Evolutionary conservation across 176 grass and related monocot genomes (phyloP).

Genomic region (Eleusine indica): DNA sequence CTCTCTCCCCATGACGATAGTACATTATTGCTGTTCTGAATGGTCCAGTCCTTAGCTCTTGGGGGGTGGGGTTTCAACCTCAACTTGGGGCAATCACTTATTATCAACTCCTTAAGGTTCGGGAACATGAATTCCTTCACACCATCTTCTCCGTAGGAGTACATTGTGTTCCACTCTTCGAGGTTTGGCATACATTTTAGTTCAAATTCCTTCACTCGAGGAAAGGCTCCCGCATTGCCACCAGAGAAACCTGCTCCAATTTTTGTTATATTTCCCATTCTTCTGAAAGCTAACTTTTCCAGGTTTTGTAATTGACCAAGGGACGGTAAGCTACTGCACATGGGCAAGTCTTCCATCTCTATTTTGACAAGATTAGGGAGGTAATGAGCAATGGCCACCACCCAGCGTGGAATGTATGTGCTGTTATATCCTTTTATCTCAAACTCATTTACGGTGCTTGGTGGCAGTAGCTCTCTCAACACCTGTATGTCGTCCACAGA

Average conservation of each 20-base stretch:
- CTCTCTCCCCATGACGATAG: constrained; percentile 6
- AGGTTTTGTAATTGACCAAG: constrained; percentile 12
- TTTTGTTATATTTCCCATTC: neutral
- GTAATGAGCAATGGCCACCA: neutral
- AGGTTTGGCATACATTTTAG: neutral
- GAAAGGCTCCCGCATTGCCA: constrained; percentile 3
- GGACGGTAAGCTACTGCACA: constrained; percentile 1
- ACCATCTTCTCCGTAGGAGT: neutral
- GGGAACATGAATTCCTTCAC: constrained; percentile 8
- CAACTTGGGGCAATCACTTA: neutral
- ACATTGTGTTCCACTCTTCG: neutral
- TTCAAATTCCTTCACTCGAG: neutral
- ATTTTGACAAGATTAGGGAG: constrained; percentile 5
- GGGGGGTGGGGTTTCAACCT: neutral
- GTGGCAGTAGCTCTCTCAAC: constrained; percentile 3
- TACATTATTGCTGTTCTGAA: neutral
- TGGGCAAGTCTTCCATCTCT: neutral
- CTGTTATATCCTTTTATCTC: neutral
- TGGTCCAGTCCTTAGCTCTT: neutral
- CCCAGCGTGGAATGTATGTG: neutral
- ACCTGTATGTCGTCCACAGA: constrained; percentile 12
- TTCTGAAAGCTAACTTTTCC: neutral
- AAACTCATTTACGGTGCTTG: neutral
- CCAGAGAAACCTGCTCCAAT: neutral
- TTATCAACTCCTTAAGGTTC: neutral